These are phyloP conservation scores for Phytopythium helicoides DNA, from an alignment of 352 stramenopile species.

Conservation along the genomic window DNA sequence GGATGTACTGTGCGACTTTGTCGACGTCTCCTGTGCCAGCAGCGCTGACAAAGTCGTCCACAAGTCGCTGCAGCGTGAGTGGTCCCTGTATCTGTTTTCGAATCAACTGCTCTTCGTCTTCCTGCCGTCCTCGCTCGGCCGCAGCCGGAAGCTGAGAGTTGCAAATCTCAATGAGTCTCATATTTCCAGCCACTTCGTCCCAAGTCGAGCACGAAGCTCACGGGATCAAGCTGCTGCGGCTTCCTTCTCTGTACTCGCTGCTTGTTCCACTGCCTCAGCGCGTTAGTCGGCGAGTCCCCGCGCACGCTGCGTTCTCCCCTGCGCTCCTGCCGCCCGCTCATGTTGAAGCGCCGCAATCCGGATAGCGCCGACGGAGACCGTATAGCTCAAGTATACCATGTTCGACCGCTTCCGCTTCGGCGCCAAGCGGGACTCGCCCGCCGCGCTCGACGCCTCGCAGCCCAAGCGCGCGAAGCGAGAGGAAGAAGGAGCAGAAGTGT, in stretches of 20 bases:
- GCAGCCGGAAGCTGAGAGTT: no score
- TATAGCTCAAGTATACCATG: conserved; percentile 12
- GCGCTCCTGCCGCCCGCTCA: conserved; percentile 3
- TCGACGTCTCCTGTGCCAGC: conserved; percentile 30
- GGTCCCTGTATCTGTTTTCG: conserved; percentile 50
- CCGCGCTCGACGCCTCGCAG: conserved; percentile 8
- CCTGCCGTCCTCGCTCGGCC: neutral
- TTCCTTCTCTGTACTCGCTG: conserved; percentile 23
- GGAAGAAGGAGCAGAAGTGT: no score
- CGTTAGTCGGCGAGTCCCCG: conserved; percentile 39
- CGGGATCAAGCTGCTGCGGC: conserved; percentile 15
- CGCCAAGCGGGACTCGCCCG: conserved; percentile 37
- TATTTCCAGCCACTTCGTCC: no score
- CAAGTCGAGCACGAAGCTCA: conserved; percentile 2
- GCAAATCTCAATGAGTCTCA: no score
- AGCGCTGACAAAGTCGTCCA: conserved; percentile 60
- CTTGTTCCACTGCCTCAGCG: conserved; percentile 32
- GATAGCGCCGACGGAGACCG: neutral
- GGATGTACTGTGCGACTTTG: conserved; percentile 52
- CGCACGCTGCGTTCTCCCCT: conserved; percentile 32
- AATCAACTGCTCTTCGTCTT: conserved; percentile 12
- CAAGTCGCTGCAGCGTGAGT: conserved; percentile 44
- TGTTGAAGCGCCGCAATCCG: neutral
- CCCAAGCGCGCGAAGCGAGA: neutral
- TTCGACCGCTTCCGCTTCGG: conserved; percentile 67